Conservation (phyloP, 2,329 filamentous ascomycete genomes). For the Neopestalotiopsis rosae region DNA sequence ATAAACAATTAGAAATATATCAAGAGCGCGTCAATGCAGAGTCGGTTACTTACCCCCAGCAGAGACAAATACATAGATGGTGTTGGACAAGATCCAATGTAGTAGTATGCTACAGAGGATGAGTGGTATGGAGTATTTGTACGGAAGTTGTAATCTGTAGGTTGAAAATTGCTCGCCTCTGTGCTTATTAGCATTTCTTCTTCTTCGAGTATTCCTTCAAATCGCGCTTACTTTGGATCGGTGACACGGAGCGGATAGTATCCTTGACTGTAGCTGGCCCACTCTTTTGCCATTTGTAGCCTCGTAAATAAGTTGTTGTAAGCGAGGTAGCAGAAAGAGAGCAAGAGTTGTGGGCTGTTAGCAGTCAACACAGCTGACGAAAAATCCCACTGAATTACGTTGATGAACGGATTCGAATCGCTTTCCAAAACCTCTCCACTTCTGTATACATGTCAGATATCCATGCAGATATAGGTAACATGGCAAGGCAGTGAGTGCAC, state of each 20-base stretch:
- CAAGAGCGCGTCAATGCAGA: no score
- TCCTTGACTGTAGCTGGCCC: conserved; percentile 37
- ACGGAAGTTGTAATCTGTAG: conserved; percentile 46
- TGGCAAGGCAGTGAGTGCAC: neutral
- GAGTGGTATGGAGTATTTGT: conserved; percentile 44
- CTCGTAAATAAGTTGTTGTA: conserved; percentile 46
- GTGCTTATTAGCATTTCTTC: neutral
- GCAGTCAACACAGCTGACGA: conserved; percentile 28
- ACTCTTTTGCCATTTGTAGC: conserved; percentile 49
- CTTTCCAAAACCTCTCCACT: conserved; percentile 7
- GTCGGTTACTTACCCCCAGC: conserved; percentile 26
- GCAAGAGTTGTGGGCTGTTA: conserved; percentile 45
- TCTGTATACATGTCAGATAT: neutral
- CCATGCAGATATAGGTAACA: neutral
- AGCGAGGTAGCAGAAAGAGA: conserved; percentile 46
- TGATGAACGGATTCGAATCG: conserved; percentile 14
- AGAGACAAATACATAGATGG: conserved; percentile 40
- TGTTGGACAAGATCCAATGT: conserved; percentile 49
- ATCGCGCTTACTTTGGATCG: conserved; percentile 24
- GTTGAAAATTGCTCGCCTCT: conserved; percentile 37
- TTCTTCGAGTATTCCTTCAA: neutral
- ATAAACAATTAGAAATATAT: neutral
- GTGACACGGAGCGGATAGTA: conserved; percentile 42
- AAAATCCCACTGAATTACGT: conserved; percentile 12
- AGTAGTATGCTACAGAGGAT: conserved; percentile 38